phyloP scores from a whole-genome alignment of 148 eudicot species.

The Suaeda aralocaspica region DNA sequence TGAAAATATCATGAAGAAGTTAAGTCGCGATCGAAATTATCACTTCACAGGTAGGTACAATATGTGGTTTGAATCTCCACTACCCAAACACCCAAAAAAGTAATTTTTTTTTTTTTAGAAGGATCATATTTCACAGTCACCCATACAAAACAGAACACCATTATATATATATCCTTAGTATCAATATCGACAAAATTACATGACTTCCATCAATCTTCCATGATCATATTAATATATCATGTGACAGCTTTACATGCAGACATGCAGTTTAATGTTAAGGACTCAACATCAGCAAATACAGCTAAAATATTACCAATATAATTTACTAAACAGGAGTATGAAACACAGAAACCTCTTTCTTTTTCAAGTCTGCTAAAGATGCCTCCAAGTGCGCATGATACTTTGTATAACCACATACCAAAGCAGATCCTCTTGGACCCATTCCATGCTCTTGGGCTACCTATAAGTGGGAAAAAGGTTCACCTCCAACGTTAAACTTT shows the following conservation, averaged over 20 bases:
- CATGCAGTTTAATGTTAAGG: background rate
- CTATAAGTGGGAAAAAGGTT: slow-evolving; percentile 27
- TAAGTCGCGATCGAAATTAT: slow-evolving; percentile 20
- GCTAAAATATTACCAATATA: background rate
- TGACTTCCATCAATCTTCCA: background rate
- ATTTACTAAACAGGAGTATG: slow-evolving; percentile 1
- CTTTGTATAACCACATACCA: slow-evolving; percentile 92
- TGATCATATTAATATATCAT: background rate
- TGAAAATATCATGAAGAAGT: slow-evolving; percentile 24
- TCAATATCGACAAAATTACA: background rate
- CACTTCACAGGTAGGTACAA: background rate
- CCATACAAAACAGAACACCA: background rate
- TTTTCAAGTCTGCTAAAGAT: slow-evolving; percentile 71
- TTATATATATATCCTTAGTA: background rate
- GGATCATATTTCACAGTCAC: background rate
- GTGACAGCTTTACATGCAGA: too few species aligned
- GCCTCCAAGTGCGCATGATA: slow-evolving; percentile 74
- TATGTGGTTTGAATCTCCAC: background rate
- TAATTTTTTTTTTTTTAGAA: background rate
- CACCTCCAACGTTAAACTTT: slow-evolving; percentile 9
- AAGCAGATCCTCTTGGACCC: slow-evolving; percentile 98
- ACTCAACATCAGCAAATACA: background rate
- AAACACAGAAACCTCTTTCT: slow-evolving; percentile 73
- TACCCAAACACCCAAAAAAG: background rate
- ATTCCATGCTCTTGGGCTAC: slow-evolving; percentile 82